Percentiles rank a stretch among this genome's conserved stretches.
Conservation (phyloP, 129 eudicot species). For the Scalesia atractyloides region DNA sequence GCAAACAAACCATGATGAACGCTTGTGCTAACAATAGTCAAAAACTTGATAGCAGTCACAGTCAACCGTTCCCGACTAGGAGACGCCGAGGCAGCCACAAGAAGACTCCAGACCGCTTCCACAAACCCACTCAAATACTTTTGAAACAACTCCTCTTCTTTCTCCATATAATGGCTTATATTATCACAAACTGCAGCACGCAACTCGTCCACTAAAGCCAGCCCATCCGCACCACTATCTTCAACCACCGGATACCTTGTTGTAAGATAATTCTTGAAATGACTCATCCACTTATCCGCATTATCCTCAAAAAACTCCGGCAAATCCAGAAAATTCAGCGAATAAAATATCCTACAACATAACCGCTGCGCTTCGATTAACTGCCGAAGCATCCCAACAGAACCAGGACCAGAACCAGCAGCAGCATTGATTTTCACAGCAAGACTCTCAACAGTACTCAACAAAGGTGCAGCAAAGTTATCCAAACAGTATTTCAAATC, state of each 20-base stretch:
- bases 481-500: conserved; percentile 86
- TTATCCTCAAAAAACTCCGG: conserved; percentile 91
- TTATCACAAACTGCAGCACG: conserved; percentile 89
- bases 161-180: conserved; percentile 75
- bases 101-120: conserved; percentile 75
- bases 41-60: conserved; percentile 87
- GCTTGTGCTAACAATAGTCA: conserved; percentile 75
- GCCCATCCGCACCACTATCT: conserved; percentile 64
- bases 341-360: conserved; percentile 86
- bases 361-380: conserved; percentile 80
- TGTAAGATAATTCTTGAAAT: conserved; percentile 68
- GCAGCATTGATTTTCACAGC: conserved; percentile 47
- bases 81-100: conserved; percentile 65
- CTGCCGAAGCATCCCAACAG: conserved; percentile 37
- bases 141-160: conserved; percentile 66
- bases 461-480: conserved; percentile 71
- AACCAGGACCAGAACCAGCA: conserved; percentile 21
- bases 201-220: conserved; percentile 71
- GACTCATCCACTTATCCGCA: conserved; percentile 83
- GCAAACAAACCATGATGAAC: conserved; percentile 74
- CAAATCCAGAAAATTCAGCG: conserved; percentile 73
- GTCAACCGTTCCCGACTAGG: conserved; percentile 78
- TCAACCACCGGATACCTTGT: conserved; percentile 57
- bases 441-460: conserved; percentile 60
- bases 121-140: conserved; percentile 72